Conservation (phyloP, 225 moss, liverwort and hornwort genomes). For the Pseudisothecium myosuroides region DNA sequence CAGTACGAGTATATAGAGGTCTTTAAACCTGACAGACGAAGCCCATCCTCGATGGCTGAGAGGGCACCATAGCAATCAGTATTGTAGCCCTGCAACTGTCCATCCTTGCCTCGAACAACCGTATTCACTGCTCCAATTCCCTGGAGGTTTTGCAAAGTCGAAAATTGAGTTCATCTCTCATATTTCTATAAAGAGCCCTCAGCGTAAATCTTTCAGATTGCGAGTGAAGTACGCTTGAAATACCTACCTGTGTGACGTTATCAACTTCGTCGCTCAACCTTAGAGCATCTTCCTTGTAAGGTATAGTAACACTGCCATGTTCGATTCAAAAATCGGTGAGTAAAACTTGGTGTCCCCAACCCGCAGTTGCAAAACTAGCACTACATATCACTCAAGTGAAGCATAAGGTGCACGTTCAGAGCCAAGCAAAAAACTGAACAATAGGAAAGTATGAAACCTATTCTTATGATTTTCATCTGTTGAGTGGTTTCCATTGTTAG, state of each 20-base stretch:
- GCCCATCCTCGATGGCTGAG: conserved; percentile 64
- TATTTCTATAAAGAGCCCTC: background rate
- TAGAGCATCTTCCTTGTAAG: conserved; percentile 79
- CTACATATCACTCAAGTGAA: background rate
- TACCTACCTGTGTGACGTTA: conserved; percentile 29
- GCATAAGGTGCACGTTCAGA: background rate
- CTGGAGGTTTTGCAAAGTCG: background rate
- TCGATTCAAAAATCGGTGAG: background rate
- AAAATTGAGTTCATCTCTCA: background rate
- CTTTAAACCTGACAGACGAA: conserved; percentile 28
- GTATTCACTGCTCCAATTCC: conserved; percentile 91
- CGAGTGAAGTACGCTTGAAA: background rate
- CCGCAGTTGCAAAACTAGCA: background rate
- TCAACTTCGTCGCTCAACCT: conserved; percentile 55
- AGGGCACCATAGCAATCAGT: conserved; percentile 80
- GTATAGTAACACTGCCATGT: conserved; percentile 67
- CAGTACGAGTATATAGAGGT: background rate
- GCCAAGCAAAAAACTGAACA: background rate
- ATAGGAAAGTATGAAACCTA: background rate
- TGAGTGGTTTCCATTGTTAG: background rate
- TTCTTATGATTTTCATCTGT: background rate
- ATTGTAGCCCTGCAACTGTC: conserved; percentile 60
- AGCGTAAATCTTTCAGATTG: background rate
- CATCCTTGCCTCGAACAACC: conserved; percentile 48
- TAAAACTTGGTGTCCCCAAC: background rate